These are phyloP conservation scores for Aspergillus sp. DNA, from an alignment of 2,329 filamentous ascomycete species.

Conservation along the genomic window DNA sequence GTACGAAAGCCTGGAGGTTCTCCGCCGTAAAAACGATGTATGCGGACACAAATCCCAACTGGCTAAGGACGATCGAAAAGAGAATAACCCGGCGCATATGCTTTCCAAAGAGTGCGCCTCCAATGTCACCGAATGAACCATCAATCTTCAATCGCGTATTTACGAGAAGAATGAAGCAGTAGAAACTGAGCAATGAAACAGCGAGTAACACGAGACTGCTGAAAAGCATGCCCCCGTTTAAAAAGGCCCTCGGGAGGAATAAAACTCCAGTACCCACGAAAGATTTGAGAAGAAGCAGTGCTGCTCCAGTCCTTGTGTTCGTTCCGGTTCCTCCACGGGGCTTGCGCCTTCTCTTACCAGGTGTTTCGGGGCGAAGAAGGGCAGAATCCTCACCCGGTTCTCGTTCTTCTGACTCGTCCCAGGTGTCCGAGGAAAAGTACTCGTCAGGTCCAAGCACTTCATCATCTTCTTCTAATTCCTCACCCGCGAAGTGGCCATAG, in stretches of 20 bases:
- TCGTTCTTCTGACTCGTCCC: conserved; percentile 60
- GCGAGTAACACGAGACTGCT: conserved; percentile 86
- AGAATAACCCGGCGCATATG: conserved; percentile 89
- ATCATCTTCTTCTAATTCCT: conserved; percentile 94
- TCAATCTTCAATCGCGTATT: conserved; percentile 80
- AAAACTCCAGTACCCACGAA: conserved; percentile 96
- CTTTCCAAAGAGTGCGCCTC: conserved; percentile 83
- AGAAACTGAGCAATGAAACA: conserved; percentile 86
- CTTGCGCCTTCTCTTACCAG: conserved; percentile 73
- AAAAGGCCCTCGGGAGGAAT: conserved; percentile 87
- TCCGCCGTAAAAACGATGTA: conserved; percentile 97
- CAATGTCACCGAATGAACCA: conserved; percentile 97
- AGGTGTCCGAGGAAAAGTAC: conserved; percentile 81
- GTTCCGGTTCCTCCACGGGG: conserved; percentile 71
- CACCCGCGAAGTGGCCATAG: conserved; percentile 96
- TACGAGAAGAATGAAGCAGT: conserved; percentile 94
- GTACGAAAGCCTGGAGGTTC: conserved; percentile 91
- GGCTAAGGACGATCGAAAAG: conserved; percentile 87
- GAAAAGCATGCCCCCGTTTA: conserved; percentile 97
- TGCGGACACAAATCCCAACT: conserved; percentile 90
- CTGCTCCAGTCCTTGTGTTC: conserved; percentile 75
- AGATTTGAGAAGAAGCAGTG: conserved; percentile 86
- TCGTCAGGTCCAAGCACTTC: conserved; percentile 84
- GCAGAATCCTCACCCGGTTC: conserved; percentile 88
- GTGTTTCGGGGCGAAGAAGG: conserved; percentile 67